phyloP scores from a whole-genome alignment of 495 filamentous ascomycete species.

The Hypoxylon rickii region DNA sequence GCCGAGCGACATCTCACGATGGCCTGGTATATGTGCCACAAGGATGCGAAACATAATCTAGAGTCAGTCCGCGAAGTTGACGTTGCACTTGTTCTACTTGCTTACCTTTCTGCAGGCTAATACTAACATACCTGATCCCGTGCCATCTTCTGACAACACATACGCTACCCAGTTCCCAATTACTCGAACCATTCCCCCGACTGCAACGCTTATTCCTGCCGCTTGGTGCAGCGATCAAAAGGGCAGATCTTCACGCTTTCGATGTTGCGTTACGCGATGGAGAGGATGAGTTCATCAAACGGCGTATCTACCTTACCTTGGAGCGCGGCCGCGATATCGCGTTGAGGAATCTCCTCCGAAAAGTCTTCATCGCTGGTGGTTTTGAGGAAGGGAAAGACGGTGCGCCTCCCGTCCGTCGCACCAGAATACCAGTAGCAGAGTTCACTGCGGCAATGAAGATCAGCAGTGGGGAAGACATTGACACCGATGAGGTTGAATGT shows the following conservation, averaged over 20 bases:
- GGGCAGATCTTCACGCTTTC: slow-evolving; percentile 81
- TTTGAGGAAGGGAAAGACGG: slow-evolving; percentile 75
- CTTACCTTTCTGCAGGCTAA: slow-evolving; percentile 64
- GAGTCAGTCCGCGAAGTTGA: slow-evolving; percentile 59
- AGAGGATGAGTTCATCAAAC: slow-evolving; percentile 87
- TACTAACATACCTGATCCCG: slow-evolving; percentile 94
- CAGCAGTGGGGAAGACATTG: slow-evolving; percentile 65
- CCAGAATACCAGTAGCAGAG: slow-evolving; percentile 77
- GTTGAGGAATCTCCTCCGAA: slow-evolving; percentile 84
- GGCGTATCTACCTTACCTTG: slow-evolving; percentile 93
- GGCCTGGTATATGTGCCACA: slow-evolving; percentile 79
- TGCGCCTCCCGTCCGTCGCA: slow-evolving; percentile 63
- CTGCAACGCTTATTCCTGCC: slow-evolving; percentile 79
- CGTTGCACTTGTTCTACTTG: not conserved
- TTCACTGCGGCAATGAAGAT: slow-evolving; percentile 67
- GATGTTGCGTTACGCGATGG: slow-evolving; percentile 78
- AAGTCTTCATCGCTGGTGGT: slow-evolving; percentile 82
- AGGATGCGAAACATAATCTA: slow-evolving; percentile 69
- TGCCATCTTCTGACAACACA: slow-evolving; percentile 87
- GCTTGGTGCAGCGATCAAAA: slow-evolving; percentile 74
- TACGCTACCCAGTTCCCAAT: slow-evolving; percentile 69
- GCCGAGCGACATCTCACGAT: slow-evolving; percentile 79
- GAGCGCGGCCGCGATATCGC: slow-evolving; percentile 91
- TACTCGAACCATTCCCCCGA: slow-evolving; percentile 77
- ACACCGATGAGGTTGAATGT: slow-evolving; percentile 94